Evolutionary conservation across 306 rosid genomes (phyloP).

Genomic region (Lotus japonicus): DNA sequence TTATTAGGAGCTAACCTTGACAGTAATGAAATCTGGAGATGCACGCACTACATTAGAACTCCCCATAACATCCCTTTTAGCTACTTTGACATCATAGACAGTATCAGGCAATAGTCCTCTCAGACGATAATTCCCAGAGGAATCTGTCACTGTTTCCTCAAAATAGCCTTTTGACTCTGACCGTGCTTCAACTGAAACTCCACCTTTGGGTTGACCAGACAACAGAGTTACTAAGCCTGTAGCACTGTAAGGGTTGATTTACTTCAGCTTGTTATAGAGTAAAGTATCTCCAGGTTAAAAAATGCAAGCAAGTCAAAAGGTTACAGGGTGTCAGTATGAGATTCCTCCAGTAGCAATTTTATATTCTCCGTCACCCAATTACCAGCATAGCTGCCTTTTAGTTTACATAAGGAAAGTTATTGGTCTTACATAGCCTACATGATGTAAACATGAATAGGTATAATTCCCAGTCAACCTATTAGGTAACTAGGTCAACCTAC

Average conservation of each 20-base stretch:
- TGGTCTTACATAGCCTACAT: not conserved
- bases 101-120: conserved; percentile 95
- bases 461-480: conserved; percentile 10
- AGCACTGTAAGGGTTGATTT: conserved; percentile 56
- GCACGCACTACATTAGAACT: conserved; percentile 78
- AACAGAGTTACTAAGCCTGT: conserved; percentile 64
- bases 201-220: conserved; percentile 96
- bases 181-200: conserved; percentile 85
- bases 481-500: not conserved
- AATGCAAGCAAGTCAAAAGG: not conserved
- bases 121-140: conserved; percentile 78
- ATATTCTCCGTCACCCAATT: not conserved
- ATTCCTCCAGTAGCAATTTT: not conserved
- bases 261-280: conserved; percentile 33
- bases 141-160: conserved; percentile 90
- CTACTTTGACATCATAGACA: conserved; percentile 63
- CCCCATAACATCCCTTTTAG: conserved; percentile 50
- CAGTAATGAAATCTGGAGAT: conserved; percentile 62
- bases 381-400: not conserved
- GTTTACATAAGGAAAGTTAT: not conserved
- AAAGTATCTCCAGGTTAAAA: not conserved
- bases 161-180: conserved; percentile 86
- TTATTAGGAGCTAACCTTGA: conserved; percentile 49
- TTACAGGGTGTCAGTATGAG: not conserved
- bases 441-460: not conserved